These are phyloP conservation scores for Alliaria petiolata DNA, from an alignment of 345 rosid species.

Conservation along the genomic window DNA sequence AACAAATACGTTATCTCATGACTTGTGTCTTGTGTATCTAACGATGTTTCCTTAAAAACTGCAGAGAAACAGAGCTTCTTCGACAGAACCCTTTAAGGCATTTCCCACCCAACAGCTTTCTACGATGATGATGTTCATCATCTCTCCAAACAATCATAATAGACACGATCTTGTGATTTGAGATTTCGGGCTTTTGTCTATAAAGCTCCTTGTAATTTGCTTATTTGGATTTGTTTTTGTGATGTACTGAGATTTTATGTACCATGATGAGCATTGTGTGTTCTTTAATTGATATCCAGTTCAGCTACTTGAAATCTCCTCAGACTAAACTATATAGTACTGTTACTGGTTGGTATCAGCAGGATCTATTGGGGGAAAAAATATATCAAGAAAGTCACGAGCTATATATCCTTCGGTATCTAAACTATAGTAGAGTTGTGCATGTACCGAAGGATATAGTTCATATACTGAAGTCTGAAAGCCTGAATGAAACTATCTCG, in stretches of 20 bases:
- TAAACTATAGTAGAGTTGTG: too few relatives aligned
- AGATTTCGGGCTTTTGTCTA: slow-evolving; percentile 47
- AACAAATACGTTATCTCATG: not conserved
- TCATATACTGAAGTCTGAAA: too few relatives aligned
- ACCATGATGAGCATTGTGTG: not conserved
- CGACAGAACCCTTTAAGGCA: slow-evolving; percentile 78
- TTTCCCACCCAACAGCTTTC: slow-evolving; percentile 69
- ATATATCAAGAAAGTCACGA: too few relatives aligned
- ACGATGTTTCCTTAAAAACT: not conserved
- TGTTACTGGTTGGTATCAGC: too few relatives aligned
- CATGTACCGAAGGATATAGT: too few relatives aligned
- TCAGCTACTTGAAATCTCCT: not conserved
- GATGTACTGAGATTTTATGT: not conserved
- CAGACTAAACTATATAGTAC: not conserved
- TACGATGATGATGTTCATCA: slow-evolving; percentile 44
- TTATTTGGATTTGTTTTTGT: slow-evolving; percentile 1
- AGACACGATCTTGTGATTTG: not conserved
- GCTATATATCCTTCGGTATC: too few relatives aligned
- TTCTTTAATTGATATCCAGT: not conserved
- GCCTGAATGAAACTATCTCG: too few relatives aligned
- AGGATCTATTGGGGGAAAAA: too few relatives aligned
- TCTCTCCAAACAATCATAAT: not conserved
- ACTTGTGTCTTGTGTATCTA: not conserved
- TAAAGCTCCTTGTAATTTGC: slow-evolving; percentile 24
- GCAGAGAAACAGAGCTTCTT: slow-evolving; percentile 76